Evolutionary conservation across 768 basidiomycete species (phyloP).

Genomic region (Leucosporidium scottii): DNA sequence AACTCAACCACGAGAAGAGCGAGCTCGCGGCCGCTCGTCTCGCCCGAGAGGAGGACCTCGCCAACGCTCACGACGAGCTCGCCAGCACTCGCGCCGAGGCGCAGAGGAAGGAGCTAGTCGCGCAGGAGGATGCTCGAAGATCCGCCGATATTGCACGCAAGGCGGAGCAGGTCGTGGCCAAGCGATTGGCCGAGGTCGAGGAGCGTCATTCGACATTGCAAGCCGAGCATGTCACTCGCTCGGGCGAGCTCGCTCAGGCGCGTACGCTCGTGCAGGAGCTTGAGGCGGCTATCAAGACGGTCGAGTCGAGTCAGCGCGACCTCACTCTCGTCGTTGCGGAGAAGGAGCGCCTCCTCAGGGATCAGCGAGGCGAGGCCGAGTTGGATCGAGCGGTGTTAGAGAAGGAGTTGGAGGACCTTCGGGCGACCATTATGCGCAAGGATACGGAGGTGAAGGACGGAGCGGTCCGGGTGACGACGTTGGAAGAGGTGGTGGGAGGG

Average conservation of each 20-base stretch:
- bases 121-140: conserved; percentile 45
- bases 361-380: conserved; percentile 86
- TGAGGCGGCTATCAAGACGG: conserved; percentile 47
- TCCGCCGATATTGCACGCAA: conserved; percentile 48
- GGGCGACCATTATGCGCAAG: conserved; percentile 56
- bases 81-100: not conserved
- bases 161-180: conserved; percentile 47
- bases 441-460: conserved; percentile 49
- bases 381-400: conserved; percentile 88
- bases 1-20: conserved; percentile 48
- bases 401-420: conserved; percentile 70
- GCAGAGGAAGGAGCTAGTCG: conserved; percentile 55
- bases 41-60: conserved; percentile 42
- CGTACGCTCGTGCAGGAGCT: conserved; percentile 34
- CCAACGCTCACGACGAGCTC: conserved; percentile 18
- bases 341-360: conserved; percentile 70
- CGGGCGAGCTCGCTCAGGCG: conserved; percentile 11
- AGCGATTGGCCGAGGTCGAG: conserved; percentile 16
- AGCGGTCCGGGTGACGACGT: conserved; percentile 49
- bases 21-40: conserved; percentile 50
- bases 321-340: conserved; percentile 63
- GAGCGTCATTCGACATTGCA: conserved; percentile 14
- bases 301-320: conserved; percentile 58
- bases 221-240: conserved; percentile 25
- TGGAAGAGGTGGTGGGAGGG: conserved; percentile 54